Conservation (phyloP, 2,329 filamentous ascomycete species). For the Dactylellina haptotyla region DNA sequence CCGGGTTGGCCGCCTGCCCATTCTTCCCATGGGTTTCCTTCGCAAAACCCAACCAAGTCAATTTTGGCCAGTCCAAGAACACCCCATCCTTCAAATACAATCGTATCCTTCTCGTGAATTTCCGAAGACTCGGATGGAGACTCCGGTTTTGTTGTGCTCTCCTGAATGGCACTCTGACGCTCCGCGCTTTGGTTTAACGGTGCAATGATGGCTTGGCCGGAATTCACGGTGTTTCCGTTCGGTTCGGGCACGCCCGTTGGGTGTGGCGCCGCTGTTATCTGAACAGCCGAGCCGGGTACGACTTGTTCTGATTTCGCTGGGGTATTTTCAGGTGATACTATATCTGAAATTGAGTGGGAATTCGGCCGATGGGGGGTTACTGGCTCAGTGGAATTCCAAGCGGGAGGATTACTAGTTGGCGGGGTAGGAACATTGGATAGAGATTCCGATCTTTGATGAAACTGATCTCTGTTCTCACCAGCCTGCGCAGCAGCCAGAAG, state of each 20-base stretch:
- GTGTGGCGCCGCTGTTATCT: slow-evolving; percentile 1
- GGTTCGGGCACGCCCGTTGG: slow-evolving; percentile 6
- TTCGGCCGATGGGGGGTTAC: slow-evolving; percentile 20
- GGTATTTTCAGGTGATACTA: slow-evolving; percentile 18
- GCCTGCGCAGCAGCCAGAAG: slow-evolving; percentile 43
- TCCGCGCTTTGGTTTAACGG: slow-evolving; percentile 3
- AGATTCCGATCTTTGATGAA: slow-evolving; percentile 40
- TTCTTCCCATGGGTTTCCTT: slow-evolving; percentile 41
- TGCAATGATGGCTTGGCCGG: not conserved
- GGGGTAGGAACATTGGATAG: slow-evolving; percentile 37
- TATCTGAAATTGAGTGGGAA: slow-evolving; percentile 28
- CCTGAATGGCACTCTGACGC: not conserved
- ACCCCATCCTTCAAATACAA: slow-evolving; percentile 48
- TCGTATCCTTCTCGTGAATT: slow-evolving; percentile 44
- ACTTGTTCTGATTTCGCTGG: slow-evolving; percentile 15
- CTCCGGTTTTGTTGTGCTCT: slow-evolving; percentile 13
- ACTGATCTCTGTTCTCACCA: slow-evolving; percentile 36
- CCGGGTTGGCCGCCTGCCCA: slow-evolving; percentile 49
- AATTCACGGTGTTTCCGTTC: slow-evolving; percentile 16
- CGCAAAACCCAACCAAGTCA: slow-evolving; percentile 44
- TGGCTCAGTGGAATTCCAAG: slow-evolving; percentile 28
- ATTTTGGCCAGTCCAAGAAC: slow-evolving; percentile 42
- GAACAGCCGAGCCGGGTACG: not conserved
- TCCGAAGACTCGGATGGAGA: slow-evolving; percentile 47
- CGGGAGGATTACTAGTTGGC: slow-evolving; percentile 23